Evolutionary conservation across 495 filamentous ascomycete species (phyloP).

Genomic region (Apodospora peruviana): DNA sequence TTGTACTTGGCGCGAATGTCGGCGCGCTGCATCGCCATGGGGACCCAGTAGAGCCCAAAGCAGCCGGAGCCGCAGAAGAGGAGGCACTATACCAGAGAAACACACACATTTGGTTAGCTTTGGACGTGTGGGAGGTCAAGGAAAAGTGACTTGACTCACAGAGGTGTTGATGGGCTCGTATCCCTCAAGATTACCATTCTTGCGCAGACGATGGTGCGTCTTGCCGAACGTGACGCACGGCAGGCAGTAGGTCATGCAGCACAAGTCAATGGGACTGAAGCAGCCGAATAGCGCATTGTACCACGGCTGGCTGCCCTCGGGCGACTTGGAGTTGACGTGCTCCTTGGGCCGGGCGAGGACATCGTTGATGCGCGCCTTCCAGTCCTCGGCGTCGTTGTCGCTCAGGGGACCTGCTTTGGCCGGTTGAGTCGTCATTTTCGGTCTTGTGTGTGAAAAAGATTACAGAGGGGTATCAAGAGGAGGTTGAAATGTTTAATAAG

Average conservation of each 20-base stretch:
- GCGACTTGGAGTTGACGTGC: conserved; percentile 25
- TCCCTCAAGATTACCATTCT: conserved; percentile 30
- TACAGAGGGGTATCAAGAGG: too few species aligned
- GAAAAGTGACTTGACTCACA: conserved; percentile 19
- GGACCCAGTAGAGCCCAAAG: conserved; percentile 30
- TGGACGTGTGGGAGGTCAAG: not conserved
- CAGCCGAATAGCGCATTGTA: conserved; percentile 27
- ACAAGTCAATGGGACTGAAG: conserved; percentile 31
- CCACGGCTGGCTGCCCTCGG: conserved; percentile 25
- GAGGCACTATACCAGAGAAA: conserved; percentile 21
- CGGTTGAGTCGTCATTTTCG: conserved; percentile 17
- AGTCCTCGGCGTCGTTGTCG: conserved; percentile 26
- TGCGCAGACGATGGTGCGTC: conserved; percentile 38
- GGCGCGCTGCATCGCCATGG: conserved; percentile 35
- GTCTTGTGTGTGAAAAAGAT: too few species aligned
- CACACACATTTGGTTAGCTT: not conserved
- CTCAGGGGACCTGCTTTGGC: conserved; percentile 15
- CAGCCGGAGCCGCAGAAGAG: conserved; percentile 25
- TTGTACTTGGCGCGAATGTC: conserved; percentile 38
- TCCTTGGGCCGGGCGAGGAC: conserved; percentile 23
- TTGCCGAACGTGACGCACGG: conserved; percentile 45
- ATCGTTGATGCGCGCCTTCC: conserved; percentile 29
- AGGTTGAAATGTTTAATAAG: too few species aligned
- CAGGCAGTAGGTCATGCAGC: conserved; percentile 28
- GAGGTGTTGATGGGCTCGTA: conserved; percentile 39